Evolutionary conservation across 2,329 filamentous ascomycete genomes (phyloP).

Genomic region (Dothistroma septosporum): DNA sequence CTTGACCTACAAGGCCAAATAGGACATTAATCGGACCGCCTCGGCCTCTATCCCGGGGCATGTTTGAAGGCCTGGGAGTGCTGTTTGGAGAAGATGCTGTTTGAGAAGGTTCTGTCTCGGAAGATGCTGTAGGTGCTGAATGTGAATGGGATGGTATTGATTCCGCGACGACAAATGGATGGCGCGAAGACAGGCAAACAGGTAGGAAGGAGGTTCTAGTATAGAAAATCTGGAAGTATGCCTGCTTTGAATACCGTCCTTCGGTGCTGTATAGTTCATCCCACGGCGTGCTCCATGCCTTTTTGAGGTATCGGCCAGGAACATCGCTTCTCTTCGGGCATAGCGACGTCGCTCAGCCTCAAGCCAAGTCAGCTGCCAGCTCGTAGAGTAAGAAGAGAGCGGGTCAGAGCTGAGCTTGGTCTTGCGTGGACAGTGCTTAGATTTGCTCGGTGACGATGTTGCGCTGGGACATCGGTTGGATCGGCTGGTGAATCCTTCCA

Average conservation of each 20-base stretch:
- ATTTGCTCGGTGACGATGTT: background rate
- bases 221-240: background rate
- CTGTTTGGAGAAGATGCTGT: too few relatives aligned
- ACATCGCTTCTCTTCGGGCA: background rate
- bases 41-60: background rate
- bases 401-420: background rate
- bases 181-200: background rate
- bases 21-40: constrained; percentile 4
- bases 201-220: background rate
- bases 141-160: background rate
- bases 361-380: background rate
- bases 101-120: too few relatives aligned
- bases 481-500: background rate
- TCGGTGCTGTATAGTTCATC: background rate
- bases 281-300: background rate
- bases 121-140: background rate
- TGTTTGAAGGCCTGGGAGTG: too few relatives aligned
- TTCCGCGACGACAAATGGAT: background rate
- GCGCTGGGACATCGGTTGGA: background rate
- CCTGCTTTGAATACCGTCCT: background rate
- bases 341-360: background rate
- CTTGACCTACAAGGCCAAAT: constrained; percentile 20
- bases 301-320: background rate
- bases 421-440: background rate
- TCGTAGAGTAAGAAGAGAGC: background rate